Evolutionary conservation across 148 eudicot genomes (phyloP), one percentile per base, ranked within the genome.

Genomic region (Arctostaphylos glauca): DNA sequence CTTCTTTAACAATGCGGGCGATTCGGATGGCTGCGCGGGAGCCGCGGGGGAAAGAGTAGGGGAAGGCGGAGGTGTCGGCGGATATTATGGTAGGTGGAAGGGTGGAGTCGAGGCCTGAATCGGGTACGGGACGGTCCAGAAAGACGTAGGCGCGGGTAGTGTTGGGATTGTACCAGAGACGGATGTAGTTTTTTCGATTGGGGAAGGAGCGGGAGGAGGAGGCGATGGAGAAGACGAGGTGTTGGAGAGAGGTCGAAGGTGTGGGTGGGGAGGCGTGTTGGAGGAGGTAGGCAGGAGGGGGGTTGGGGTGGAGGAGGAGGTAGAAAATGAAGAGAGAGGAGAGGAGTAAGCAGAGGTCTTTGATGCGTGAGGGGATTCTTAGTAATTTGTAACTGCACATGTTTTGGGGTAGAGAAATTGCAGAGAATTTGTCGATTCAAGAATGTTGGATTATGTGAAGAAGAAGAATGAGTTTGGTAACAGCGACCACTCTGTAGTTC

Each of bases 1-100:
- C 85, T 43, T 94, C 96, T 50, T 91, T 93, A 0, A 94, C 93
- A 0, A 91, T 70, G 2, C 93, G 88, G 1, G 98, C 96, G 43
- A 91, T 84, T 0, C 98, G 93, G 47, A 90, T 79, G 2, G 95
- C 98, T 3, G 98, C 84, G 23, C 90, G 91, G 31, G 50, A 85
- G 50, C 92, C 90, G 0, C 79, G 70, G 0, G 81, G 90, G 76
- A 88, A 91, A 21, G 91, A 62, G 87, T 90, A 91, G 23, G 93
- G 93, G 71, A 91, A 92, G 2, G 62, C 50, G 46, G 87, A 71
- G 53, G 92, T 66, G 43, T 41, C 3, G 16, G 0, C 0, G 71
- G 71, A 66, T 41, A 66, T 7, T 4, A 66, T 5, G 15, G 5
- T 66, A 9, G 43, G 71, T 4, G 71, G 71, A 16, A 66, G 71